Percentiles rank a stretch among this genome's conserved stretches.
phyloP scores from a whole-genome alignment of 2,329 filamentous ascomycete species.

The Fusarium sp. region DNA sequence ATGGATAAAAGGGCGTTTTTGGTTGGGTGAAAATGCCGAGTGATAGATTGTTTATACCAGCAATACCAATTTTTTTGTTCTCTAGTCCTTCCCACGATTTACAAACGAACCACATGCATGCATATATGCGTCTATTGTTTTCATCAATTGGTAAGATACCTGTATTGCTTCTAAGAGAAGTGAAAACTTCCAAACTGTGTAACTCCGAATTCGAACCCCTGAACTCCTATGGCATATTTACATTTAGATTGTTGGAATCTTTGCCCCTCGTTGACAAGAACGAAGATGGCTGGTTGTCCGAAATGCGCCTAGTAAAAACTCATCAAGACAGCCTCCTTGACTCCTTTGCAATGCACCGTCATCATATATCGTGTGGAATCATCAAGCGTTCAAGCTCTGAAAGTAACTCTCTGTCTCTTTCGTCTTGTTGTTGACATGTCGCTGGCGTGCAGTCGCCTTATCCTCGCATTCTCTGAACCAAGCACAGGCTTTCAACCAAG shows the following conservation, averaged over 20 bases:
- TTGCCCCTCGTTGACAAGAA: not conserved
- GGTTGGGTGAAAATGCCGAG: conserved; percentile 38
- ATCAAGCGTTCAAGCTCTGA: not conserved
- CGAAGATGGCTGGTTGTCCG: not conserved
- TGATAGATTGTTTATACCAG: conserved; percentile 41
- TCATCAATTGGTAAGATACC: not conserved
- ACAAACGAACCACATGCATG: not conserved
- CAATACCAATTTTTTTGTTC: conserved; percentile 39
- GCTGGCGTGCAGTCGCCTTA: conserved; percentile 8
- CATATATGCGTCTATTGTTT: not conserved
- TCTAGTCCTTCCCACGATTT: not conserved
- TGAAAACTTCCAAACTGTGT: not conserved
- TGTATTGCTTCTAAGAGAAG: not conserved
- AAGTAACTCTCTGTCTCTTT: conserved; percentile 39
- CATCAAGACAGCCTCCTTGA: not conserved
- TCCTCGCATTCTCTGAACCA: conserved; percentile 49
- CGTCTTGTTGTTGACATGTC: conserved; percentile 23
- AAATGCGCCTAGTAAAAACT: not conserved
- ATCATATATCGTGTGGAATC: not conserved
- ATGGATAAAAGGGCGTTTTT: conserved; percentile 37
- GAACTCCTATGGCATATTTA: not conserved
- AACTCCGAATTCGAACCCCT: not conserved
- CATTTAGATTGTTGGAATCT: not conserved
- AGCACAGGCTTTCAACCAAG: conserved; percentile 55
- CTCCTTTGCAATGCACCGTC: not conserved